phyloP scores from a whole-genome alignment of 495 filamentous ascomycete genomes.

The Aspergillus sclerotiicarbonarius region DNA sequence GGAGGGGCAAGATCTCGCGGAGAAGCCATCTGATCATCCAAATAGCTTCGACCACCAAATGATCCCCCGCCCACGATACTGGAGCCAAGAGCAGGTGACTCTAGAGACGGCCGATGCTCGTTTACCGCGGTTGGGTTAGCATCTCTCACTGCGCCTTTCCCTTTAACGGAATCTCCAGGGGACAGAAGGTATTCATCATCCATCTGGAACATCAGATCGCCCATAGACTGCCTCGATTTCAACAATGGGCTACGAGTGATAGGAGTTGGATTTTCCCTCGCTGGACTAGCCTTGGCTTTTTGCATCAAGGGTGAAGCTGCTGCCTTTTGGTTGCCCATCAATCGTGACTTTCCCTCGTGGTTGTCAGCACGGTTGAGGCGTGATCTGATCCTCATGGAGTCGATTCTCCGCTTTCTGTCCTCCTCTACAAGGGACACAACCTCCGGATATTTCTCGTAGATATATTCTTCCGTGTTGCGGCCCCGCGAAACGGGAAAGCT shows the following conservation, averaged over 20 bases:
- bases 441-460: slow-evolving; percentile 71
- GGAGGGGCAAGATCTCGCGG: slow-evolving; percentile 19
- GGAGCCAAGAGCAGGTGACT: slow-evolving; percentile 30
- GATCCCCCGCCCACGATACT: slow-evolving; percentile 32
- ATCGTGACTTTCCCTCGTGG: slow-evolving; percentile 41
- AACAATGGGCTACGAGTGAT: slow-evolving; percentile 53
- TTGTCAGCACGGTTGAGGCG: slow-evolving; percentile 59
- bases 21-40: slow-evolving; percentile 39
- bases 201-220: slow-evolving; percentile 93
- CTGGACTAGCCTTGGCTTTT: slow-evolving; percentile 48
- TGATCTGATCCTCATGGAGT: slow-evolving; percentile 57
- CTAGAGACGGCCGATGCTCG: slow-evolving; percentile 24
- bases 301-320: slow-evolving; percentile 53
- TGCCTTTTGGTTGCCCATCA: slow-evolving; percentile 50
- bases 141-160: slow-evolving; percentile 31
- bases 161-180: slow-evolving; percentile 27
- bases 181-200: slow-evolving; percentile 65
- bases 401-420: slow-evolving; percentile 56
- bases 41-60: slow-evolving; percentile 27
- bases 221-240: slow-evolving; percentile 59
- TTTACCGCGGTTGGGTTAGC: slow-evolving; percentile 10
- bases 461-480: slow-evolving; percentile 64
- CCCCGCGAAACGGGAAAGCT: slow-evolving; percentile 73
- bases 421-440: slow-evolving; percentile 51
- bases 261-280: slow-evolving; percentile 43